Evolutionary conservation across 2,329 filamentous ascomycete genomes (phyloP).

Genomic region (Metarhizium humberi): DNA sequence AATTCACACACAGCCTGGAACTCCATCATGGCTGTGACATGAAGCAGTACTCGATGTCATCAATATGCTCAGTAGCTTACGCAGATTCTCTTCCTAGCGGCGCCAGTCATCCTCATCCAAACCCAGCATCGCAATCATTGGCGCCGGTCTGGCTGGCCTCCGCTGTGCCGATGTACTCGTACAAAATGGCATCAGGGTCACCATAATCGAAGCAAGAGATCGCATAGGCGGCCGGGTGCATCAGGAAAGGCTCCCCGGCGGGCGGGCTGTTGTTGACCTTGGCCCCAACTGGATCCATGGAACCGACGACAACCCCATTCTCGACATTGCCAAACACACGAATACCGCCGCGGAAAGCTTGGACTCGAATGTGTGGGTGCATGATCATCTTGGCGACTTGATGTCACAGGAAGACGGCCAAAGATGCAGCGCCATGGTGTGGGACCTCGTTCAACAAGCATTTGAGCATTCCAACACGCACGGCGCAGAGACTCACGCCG

Average conservation of each 20-base stretch:
- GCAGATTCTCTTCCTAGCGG: conserved; percentile 10
- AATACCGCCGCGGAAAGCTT: conserved; percentile 37
- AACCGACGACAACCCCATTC: conserved; percentile 59
- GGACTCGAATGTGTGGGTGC: conserved; percentile 45
- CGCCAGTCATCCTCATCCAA: conserved; percentile 13
- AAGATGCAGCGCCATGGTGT: conserved; percentile 45
- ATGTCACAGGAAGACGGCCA: conserved; percentile 38
- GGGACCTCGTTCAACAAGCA: conserved; percentile 58
- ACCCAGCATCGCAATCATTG: conserved; percentile 57
- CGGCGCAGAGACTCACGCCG: conserved; percentile 34
- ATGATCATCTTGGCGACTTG: conserved; percentile 45
- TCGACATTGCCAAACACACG: conserved; percentile 55
- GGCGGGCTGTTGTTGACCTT: conserved; percentile 45
- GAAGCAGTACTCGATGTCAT: neutral
- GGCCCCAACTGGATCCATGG: conserved; percentile 80
- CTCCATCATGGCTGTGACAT: neutral
- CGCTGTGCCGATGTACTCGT: conserved; percentile 60
- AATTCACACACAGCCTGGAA: neutral
- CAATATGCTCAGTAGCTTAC: neutral
- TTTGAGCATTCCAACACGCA: conserved; percentile 57
- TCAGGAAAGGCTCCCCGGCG: conserved; percentile 39
- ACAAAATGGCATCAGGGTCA: conserved; percentile 55
- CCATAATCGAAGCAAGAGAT: conserved; percentile 58
- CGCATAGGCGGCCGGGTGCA: conserved; percentile 57
- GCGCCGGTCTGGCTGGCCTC: conserved; percentile 62